Base-by-base conservation (phyloP, 345 rosid genomes). In the Lumnitzera littorea region DNA sequence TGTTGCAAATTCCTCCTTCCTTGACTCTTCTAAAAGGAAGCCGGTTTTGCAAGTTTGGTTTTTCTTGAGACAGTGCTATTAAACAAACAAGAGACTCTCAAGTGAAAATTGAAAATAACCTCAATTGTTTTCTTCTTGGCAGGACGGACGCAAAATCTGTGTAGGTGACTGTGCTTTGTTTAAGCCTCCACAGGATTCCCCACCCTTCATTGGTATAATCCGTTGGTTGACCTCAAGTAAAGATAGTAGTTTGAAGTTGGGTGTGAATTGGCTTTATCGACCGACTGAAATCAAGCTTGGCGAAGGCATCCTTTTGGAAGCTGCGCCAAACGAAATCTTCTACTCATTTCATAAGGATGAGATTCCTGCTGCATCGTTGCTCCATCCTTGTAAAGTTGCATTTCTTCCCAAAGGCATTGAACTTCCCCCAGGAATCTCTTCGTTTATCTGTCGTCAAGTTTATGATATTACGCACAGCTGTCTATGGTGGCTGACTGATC, bases 401-500 rank as follows among this genome's bases (percentile, higher is more conserved):
- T 94, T 94, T 65, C 95, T 94, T 65, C 88, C 84, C 11, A 86
- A 78, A 84, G 95, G 88, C 48, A 66, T 70, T 79, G 86, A 81
- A 60, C 80, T 94, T 83, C 89, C 89, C 15, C 66, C 91, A 65
- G 96, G 90, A 14, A 62, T 90, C 65, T 78, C 76, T 64, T 94
- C 96, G 3, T 87, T 85, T 67, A 91, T 94, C 43, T 94, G 99
- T 63, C 64, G 90, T 66, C 82, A 89, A 65, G 96, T 89, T 66
- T 94, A 89, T 57, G 99, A 94, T 64, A 82, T 83, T 70, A 67
- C 61, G 3, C 84, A 85, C 70, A 69, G 76, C 65, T 66, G 95
- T 75, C 67, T 89, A 69, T 87, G 99, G 95, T 94, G 99, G 97
- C 81, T 89, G 64, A 94, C 95, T 57, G 99, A 94, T 80, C 86